Evolutionary conservation across 139 green algal genomes (phyloP).

Genomic region (Micractinium sp.): DNA sequence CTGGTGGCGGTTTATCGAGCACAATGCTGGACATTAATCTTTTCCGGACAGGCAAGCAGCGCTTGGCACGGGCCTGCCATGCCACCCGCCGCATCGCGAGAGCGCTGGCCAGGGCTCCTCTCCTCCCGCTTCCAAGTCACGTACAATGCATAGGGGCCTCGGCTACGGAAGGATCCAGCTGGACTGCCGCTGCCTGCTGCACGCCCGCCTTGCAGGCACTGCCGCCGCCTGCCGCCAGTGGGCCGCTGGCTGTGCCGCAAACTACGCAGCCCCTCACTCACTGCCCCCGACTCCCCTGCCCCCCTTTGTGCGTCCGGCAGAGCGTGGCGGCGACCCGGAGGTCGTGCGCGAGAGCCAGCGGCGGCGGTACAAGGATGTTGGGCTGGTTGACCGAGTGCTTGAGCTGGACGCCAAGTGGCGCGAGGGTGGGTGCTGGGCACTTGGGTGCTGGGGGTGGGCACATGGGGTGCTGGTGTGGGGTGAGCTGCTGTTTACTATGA

Average conservation of each 20-base stretch:
- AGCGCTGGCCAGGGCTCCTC: background rate
- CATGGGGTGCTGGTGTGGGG: too few species aligned
- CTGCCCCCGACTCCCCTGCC: background rate
- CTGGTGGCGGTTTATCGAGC: background rate
- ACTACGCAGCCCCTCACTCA: too few species aligned
- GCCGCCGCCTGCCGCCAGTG: background rate
- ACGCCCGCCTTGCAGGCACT: background rate
- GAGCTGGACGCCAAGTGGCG: slow-evolving; percentile 92
- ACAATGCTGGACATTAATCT: slow-evolving; percentile 98
- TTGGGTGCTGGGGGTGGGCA: too few species aligned
- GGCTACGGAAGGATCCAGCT: background rate
- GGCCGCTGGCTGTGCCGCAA: too few species aligned
- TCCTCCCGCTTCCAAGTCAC: background rate
- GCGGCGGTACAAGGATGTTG: slow-evolving; percentile 83
- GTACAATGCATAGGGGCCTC: too few species aligned
- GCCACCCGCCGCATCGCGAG: background rate
- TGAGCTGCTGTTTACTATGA: too few species aligned
- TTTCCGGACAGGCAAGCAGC: slow-evolving; percentile 76
- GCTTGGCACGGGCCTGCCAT: background rate
- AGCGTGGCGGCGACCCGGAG: slow-evolving; percentile 96
- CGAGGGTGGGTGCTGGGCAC: slow-evolving; percentile 50
- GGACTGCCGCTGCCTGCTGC: background rate
- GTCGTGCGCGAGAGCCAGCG: slow-evolving; percentile 92
- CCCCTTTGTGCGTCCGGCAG: slow-evolving; percentile 52
- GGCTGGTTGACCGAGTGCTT: slow-evolving; percentile 92